Base-by-base conservation (phyloP, 106 monocot species). In the Dendrobium nobile region DNA sequence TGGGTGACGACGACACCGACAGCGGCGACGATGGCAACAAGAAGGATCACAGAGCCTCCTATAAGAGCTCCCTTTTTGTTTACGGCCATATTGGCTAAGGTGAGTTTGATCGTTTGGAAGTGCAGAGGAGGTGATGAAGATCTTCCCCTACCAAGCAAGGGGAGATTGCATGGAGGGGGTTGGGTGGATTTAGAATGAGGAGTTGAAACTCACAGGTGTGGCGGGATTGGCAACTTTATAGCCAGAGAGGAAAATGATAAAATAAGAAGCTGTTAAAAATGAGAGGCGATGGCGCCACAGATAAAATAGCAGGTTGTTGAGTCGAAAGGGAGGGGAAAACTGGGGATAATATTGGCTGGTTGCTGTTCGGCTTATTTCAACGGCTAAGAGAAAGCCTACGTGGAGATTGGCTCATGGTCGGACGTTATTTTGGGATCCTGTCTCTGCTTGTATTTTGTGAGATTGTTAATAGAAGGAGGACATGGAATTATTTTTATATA, bases 21-120 rank as follows among this genome's bases (percentile, higher is more conserved):
- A 56, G 82, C 27, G 9, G 84, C 88, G 16, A 88, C 70, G 0
- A 82, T 33, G 6, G 82, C 82, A 17, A 82, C 74, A 47, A 86
- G 75, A 18, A 88, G 76, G 65, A 88, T 41, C 24, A 77, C 54
- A 9, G 82, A 78, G 24, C 61, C 75, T 31, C 87, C 82, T 37
- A 85, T 80, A 37, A 85, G 10, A 26, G 61, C 76, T n/a, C 41
- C 47, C 6, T 51, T 80, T 7, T 51, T 84, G 3, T 31, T 82
- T 9, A 44, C 64, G 10, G 41, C 73, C 83, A 77, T 77, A 42
- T 41, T 47, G 7, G n/a, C 0, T 7, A 31, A 48, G 10, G 1
- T 1, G 10, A 3, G 51, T 10, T 40, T 15, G 47, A 43, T 9
- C 13, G 10, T 10, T 51, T 76, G 0, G 75, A 45, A 11, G 2